These are phyloP conservation scores for Dactylonectria macrodidyma DNA, from an alignment of 2,329 filamentous ascomycete species.

Conservation along the genomic window DNA sequence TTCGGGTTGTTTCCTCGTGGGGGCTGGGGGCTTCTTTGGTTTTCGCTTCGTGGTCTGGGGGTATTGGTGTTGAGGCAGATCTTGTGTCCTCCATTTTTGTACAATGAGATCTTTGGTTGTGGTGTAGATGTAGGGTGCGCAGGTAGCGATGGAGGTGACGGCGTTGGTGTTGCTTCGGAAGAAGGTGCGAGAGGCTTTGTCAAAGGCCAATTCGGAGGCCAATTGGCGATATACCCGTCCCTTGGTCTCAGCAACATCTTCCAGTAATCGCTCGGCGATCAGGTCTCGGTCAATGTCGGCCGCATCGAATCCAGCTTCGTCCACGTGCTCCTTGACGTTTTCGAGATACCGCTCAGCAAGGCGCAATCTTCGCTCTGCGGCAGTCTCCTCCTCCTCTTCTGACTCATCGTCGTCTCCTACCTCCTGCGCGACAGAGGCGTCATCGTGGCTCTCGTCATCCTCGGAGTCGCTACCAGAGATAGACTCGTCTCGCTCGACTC, in stretches of 20 bases:
- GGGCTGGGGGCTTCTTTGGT: constrained; percentile 70
- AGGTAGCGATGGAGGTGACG: constrained; percentile 85
- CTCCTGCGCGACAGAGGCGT: constrained; percentile 60
- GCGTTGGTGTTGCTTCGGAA: constrained; percentile 85
- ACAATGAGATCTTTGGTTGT: constrained; percentile 87
- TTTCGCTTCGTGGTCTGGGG: constrained; percentile 72
- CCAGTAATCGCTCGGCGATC: constrained; percentile 89
- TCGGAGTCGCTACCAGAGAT: constrained; percentile 88
- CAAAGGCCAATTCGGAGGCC: constrained; percentile 80
- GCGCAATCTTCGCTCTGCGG: constrained; percentile 86
- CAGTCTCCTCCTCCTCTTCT: constrained; percentile 88
- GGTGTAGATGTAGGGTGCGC: constrained; percentile 87
- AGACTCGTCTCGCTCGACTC: constrained; percentile 75
- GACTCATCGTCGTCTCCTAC: constrained; percentile 65
- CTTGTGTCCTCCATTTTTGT: constrained; percentile 90
- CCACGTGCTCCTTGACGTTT: constrained; percentile 87
- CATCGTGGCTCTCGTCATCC: constrained; percentile 67
- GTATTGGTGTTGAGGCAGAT: constrained; percentile 73
- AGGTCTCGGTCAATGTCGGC: constrained; percentile 93
- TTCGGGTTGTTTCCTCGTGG: constrained; percentile 73
- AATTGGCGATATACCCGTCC: constrained; percentile 89
- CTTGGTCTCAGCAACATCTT: constrained; percentile 93
- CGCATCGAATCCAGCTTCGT: constrained; percentile 90
- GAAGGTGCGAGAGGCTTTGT: constrained; percentile 75
- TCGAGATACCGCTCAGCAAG: constrained; percentile 94